phyloP scores from a whole-genome alignment of 2,329 filamentous ascomycete species.

The Ophiostoma ips region DNA sequence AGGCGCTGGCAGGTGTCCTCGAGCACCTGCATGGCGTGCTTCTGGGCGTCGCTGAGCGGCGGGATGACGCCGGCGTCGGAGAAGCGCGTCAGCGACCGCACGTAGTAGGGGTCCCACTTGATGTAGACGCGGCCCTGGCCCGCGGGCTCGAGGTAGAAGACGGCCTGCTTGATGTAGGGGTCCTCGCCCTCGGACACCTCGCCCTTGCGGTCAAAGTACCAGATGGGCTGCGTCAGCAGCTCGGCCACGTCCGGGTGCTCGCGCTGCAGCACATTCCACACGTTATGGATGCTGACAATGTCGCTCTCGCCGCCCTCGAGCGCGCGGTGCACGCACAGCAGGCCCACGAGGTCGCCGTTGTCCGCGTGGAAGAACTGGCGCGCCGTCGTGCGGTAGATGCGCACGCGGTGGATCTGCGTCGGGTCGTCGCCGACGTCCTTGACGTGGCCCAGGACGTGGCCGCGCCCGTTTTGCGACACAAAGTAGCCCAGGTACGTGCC shows the following conservation, averaged over 20 bases:
- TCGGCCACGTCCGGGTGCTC: conserved; percentile 68
- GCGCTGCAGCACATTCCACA: conserved; percentile 66
- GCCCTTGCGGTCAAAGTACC: conserved; percentile 89
- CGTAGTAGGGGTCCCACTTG: conserved; percentile 87
- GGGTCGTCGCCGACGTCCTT: conserved; percentile 78
- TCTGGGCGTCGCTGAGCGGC: conserved; percentile 53
- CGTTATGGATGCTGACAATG: conserved; percentile 61
- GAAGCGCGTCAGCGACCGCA: conserved; percentile 62
- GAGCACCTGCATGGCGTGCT: conserved; percentile 52
- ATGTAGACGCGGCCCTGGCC: conserved; percentile 55
- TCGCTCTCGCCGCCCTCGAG: conserved; percentile 75
- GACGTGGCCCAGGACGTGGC: conserved; percentile 78
- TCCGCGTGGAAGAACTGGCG: conserved; percentile 78
- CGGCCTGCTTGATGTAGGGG: conserved; percentile 55
- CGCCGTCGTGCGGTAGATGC: conserved; percentile 81
- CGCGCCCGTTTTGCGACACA: conserved; percentile 70
- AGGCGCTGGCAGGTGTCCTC: conserved; percentile 64
- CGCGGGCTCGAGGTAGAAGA: conserved; percentile 64
- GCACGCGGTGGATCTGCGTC: conserved; percentile 68
- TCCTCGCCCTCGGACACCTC: conserved; percentile 63
- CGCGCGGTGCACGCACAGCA: conserved; percentile 67
- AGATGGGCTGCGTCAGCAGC: conserved; percentile 60
- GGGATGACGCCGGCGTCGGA: conserved; percentile 61
- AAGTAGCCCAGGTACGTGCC: conserved; percentile 80
- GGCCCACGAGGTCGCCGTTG: conserved; percentile 67